Evolutionary conservation across 306 rosid species (phyloP).

Genomic region (Sicyos baderoa): DNA sequence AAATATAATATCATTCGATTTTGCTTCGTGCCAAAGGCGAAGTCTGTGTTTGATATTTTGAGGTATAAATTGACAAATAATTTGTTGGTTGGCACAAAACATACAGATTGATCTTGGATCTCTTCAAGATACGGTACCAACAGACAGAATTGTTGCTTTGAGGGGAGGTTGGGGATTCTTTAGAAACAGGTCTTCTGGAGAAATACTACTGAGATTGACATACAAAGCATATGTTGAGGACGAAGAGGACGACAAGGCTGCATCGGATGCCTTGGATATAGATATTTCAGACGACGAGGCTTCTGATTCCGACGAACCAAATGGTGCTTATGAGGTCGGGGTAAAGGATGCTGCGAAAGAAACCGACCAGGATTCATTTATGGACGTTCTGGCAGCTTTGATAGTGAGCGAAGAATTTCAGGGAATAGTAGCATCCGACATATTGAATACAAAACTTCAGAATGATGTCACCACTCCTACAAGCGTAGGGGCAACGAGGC

Average conservation of each 20-base stretch:
- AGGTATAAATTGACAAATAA: no score
- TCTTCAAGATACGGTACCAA: slow-evolving; percentile 94
- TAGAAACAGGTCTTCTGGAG: slow-evolving; percentile 70
- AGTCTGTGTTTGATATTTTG: no score
- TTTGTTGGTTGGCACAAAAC: neutral
- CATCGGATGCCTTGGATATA: slow-evolving; percentile 32
- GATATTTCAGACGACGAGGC: slow-evolving; percentile 74
- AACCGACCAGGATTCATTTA: slow-evolving; percentile 66
- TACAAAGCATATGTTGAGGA: slow-evolving; percentile 98
- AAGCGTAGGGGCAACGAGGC: slow-evolving; percentile 28
- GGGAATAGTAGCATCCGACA: slow-evolving; percentile 89
- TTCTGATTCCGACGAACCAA: slow-evolving; percentile 57
- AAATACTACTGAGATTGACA: slow-evolving; percentile 79
- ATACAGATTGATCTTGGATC: slow-evolving; percentile 32
- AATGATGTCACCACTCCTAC: slow-evolving; percentile 35
- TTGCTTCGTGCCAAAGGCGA: neutral
- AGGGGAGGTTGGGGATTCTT: slow-evolving; percentile 76
- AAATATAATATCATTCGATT: no score
- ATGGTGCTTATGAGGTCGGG: slow-evolving; percentile 26
- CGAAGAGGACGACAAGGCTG: slow-evolving; percentile 80
- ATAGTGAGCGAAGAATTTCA: slow-evolving; percentile 93
- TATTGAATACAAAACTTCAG: slow-evolving; percentile 39
- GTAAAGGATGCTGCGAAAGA: slow-evolving; percentile 28
- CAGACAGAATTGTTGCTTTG: slow-evolving; percentile 78
- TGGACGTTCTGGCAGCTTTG: slow-evolving; percentile 91